phyloP scores from a whole-genome alignment of 441 rosid genomes.

The Pelargonium fulgidum region DNA sequence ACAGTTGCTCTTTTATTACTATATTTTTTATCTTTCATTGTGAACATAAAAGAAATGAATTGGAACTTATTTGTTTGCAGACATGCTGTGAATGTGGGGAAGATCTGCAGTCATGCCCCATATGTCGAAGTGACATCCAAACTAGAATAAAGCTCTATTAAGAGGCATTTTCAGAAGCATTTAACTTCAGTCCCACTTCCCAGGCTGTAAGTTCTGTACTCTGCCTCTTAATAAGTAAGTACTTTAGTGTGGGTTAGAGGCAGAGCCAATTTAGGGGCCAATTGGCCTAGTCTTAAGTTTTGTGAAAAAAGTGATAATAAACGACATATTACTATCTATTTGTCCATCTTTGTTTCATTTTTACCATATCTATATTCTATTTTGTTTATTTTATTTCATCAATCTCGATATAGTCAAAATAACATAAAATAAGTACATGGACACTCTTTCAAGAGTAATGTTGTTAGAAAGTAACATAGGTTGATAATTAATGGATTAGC shows the following conservation, averaged over 20 bases:
- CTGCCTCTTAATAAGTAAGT: neutral
- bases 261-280: neutral
- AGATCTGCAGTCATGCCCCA: slow-evolving; percentile 52
- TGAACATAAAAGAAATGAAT: neutral
- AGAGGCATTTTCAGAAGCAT: neutral
- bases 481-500: too few relatives aligned
- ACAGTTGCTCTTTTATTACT: neutral
- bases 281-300: neutral
- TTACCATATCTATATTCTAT: too few relatives aligned
- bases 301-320: neutral
- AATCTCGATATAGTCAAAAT: too few relatives aligned
- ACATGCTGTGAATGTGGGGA: slow-evolving; percentile 63
- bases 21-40: neutral
- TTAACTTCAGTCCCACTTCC: neutral
- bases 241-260: too few relatives aligned
- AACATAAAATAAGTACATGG: too few relatives aligned
- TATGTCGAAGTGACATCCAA: slow-evolving; percentile 53
- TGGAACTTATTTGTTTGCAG: slow-evolving; percentile 28
- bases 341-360: neutral
- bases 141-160: slow-evolving; percentile 60
- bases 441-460: too few relatives aligned
- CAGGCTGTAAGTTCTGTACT: neutral
- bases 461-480: too few relatives aligned
- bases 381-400: too few relatives aligned
- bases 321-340: neutral